Base-by-base conservation (phyloP, 73 alveolate genomes). In the Paramecium tetraurelia region DNA sequence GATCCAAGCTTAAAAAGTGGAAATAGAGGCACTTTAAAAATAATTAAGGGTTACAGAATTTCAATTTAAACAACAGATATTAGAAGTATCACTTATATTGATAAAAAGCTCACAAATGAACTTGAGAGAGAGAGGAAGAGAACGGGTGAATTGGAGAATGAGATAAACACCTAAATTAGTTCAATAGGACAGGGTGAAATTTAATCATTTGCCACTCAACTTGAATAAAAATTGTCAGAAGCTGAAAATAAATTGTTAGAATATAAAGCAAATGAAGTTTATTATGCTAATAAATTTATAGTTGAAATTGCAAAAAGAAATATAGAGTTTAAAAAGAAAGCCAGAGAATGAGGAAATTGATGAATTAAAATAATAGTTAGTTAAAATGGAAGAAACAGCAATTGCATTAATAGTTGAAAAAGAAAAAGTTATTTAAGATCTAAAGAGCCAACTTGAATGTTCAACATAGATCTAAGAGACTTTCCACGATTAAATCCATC, bases 321-420 rank as follows among this genome's bases (percentile, higher is more conserved):
- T 72, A 3, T 72, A 72, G 46, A 72, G 59, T 72, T 16, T 72
- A 36, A 72, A 72, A 38, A 31, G 86, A 38, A 31, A 38, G 46
- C 36, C 57, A 2, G 86, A 72, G 10, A 72, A 72, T 72, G 86
- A 72, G 21, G 86, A 72, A 36, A 40, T 72, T 16, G 86, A 72
- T 36, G 86, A 72, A 72, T 72, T 36, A 72, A 72, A 72, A 72
- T 72, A 72, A 38, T 38, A 72, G 59, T 40, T 72, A 38, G 29
- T 21, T 12, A 72, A 72, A 72, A 72, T 72, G 86, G 90, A 80
- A n/a, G 90, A 80, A 80, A 43, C 75, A 24, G 90, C 90, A 9
- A 80, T 80, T 14, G 27, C 43, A 10, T 12, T 80, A 11, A 80
- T 80, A 2, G 90, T 80, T 41, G 90, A 80, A 22, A 80, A 80